phyloP scores from a whole-genome alignment of 306 rosid species.

The Castanea sativa region DNA sequence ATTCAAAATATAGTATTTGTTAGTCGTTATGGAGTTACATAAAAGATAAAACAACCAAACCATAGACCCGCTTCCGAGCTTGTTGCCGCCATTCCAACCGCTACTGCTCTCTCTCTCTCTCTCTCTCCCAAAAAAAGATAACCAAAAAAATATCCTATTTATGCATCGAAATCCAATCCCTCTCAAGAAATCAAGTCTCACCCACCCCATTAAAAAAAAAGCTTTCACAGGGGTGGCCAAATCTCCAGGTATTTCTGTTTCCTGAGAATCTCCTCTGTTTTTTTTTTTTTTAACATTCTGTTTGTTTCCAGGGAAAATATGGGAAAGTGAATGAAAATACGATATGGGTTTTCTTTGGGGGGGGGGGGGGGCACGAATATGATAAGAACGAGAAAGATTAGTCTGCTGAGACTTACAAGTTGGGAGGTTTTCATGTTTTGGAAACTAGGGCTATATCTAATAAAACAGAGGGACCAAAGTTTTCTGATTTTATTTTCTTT shows the following conservation, averaged over 20 bases:
- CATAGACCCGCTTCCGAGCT: too few species aligned
- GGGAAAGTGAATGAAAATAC: background rate
- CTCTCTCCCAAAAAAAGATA: too few species aligned
- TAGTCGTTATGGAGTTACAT: too few species aligned
- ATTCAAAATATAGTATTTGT: too few species aligned
- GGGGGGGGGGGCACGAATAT: background rate
- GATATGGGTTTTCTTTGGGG: background rate
- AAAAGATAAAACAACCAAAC: too few species aligned
- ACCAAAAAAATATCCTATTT: too few species aligned
- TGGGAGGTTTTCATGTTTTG: background rate
- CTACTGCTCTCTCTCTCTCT: too few species aligned
- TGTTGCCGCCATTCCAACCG: too few species aligned
- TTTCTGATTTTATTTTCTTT: background rate
- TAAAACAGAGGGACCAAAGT: background rate
- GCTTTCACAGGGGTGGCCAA: background rate
- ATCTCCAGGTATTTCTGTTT: background rate
- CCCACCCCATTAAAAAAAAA: too few species aligned
- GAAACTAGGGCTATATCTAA: background rate
- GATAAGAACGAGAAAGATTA: background rate
- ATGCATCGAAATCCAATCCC: too few species aligned
- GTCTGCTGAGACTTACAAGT: background rate
- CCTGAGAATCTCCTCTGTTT: background rate
- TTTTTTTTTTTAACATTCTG: background rate
- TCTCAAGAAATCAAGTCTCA: too few species aligned
- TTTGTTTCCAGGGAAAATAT: background rate